Evolutionary conservation across 768 basidiomycete genomes (phyloP).

Genomic region (Crepidotus variabilis): DNA sequence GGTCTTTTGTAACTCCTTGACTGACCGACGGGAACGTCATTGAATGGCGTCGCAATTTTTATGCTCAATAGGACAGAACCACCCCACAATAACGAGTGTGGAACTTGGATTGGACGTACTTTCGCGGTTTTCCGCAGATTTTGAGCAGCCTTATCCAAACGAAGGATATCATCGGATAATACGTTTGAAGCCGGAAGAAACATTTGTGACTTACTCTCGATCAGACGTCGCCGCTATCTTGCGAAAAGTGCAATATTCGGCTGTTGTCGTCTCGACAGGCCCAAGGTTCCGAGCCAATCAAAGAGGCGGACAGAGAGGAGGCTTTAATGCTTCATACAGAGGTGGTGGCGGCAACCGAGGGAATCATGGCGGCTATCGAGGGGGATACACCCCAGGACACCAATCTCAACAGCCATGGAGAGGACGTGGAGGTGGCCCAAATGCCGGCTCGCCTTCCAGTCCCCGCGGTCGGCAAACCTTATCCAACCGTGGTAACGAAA

Average conservation of each 20-base stretch:
- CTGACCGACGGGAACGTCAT: neutral
- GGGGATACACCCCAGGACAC: conserved; percentile 11
- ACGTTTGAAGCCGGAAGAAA: conserved; percentile 39
- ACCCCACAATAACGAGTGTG: conserved; percentile 71
- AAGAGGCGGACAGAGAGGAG: neutral
- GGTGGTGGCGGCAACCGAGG: conserved; percentile 2
- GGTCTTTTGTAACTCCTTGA: neutral
- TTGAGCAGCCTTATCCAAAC: conserved; percentile 44
- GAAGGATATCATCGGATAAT: conserved; percentile 70
- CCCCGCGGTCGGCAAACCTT: conserved; percentile 13
- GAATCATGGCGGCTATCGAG: conserved; percentile 16
- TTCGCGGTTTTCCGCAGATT: conserved; percentile 60
- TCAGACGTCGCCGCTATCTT: conserved; percentile 51
- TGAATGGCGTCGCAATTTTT: neutral
- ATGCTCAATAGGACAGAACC: conserved; percentile 49
- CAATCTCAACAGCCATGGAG: conserved; percentile 9
- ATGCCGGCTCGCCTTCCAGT: conserved; percentile 6
- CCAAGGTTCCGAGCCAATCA: conserved; percentile 8
- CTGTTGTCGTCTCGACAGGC: conserved; percentile 22
- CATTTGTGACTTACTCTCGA: conserved; percentile 42
- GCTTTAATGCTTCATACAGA: neutral
- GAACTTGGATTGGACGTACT: conserved; percentile 60
- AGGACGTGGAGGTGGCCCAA: conserved; percentile 15
- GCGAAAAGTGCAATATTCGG: conserved; percentile 43
- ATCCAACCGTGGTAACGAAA: conserved; percentile 15